Percentiles rank a stretch among this genome's conserved stretches.
phyloP scores from a whole-genome alignment of 2,329 filamentous ascomycete species.

The Aspergillus sp. region DNA sequence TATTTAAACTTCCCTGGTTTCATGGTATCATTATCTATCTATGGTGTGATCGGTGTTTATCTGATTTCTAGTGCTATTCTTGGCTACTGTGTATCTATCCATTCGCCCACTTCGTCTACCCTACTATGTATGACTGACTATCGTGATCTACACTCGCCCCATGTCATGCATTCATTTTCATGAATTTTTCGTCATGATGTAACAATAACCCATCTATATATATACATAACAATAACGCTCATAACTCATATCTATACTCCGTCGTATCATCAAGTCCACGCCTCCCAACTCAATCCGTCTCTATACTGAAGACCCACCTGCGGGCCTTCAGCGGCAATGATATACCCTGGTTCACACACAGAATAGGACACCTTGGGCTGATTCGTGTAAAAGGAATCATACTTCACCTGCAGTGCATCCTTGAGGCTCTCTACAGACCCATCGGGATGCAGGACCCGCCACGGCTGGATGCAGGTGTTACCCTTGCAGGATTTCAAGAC shows the following conservation, averaged over 20 bases:
- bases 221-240: neutral
- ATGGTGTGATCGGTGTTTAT: neutral
- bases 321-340: slow-evolving; percentile 39
- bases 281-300: slow-evolving; percentile 23
- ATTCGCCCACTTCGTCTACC: too few relatives aligned
- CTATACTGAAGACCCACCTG: slow-evolving; percentile 21
- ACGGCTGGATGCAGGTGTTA: slow-evolving; percentile 38
- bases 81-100: too few relatives aligned
- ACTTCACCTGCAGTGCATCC: slow-evolving; percentile 33
- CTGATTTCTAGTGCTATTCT: neutral
- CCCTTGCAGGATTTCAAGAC: slow-evolving; percentile 32
- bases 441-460: slow-evolving; percentile 38
- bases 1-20: neutral
- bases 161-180: too few relatives aligned
- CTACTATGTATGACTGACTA: too few relatives aligned
- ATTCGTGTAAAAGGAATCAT: slow-evolving; percentile 36
- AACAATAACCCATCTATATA: neutral
- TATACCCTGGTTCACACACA: slow-evolving; percentile 39
- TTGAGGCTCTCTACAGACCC: slow-evolving; percentile 32
- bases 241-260: neutral
- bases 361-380: slow-evolving; percentile 38
- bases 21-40: neutral
- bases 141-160: too few relatives aligned
- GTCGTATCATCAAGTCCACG: slow-evolving; percentile 7
- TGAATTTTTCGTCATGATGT: neutral